Percentiles rank a stretch among this genome's conserved stretches.
phyloP scores from a whole-genome alignment of 768 basidiomycete species.

The Boletus insuetus region DNA sequence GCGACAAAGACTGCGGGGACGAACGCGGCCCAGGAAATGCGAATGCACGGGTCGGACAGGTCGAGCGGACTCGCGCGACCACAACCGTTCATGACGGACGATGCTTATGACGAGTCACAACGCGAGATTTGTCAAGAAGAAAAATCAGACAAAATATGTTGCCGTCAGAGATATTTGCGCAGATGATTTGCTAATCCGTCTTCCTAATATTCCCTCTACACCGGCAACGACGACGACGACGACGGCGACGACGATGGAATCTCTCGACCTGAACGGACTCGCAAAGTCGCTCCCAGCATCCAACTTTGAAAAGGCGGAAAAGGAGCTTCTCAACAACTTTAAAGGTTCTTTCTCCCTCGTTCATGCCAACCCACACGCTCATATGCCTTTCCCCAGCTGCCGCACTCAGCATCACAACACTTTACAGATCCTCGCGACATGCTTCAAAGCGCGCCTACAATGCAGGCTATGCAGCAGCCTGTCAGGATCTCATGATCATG shows the following conservation, averaged over 20 bases:
- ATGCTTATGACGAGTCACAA: no score
- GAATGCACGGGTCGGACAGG: constrained; percentile 45
- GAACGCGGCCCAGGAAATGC: constrained; percentile 51
- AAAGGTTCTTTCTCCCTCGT: constrained; percentile 48
- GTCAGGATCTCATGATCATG: constrained; percentile 77
- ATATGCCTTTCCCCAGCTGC: constrained; percentile 51
- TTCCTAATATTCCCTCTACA: background rate
- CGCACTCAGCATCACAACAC: constrained; percentile 79
- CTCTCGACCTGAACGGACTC: constrained; percentile 76
- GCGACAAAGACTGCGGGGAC: constrained; percentile 47
- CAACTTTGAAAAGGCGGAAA: constrained; percentile 74
- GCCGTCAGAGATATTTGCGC: background rate
- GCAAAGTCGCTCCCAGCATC: constrained; percentile 70
- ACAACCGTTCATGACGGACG: constrained; percentile 15
- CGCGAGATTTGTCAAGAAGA: no score
- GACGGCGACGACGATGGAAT: constrained; percentile 54
- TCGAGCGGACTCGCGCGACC: constrained; percentile 29
- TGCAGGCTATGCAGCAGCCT: constrained; percentile 75
- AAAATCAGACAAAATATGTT: no score
- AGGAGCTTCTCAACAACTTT: constrained; percentile 78
- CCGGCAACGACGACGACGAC: constrained; percentile 12
- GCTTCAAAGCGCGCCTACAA: constrained; percentile 80
- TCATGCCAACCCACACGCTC: constrained; percentile 8
- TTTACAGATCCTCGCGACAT: constrained; percentile 76
- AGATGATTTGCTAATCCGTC: constrained; percentile 3